Evolutionary conservation across 768 basidiomycete genomes (phyloP), one percentile per base, ranked within the genome.

Genomic region (Boletus speciosus): DNA sequence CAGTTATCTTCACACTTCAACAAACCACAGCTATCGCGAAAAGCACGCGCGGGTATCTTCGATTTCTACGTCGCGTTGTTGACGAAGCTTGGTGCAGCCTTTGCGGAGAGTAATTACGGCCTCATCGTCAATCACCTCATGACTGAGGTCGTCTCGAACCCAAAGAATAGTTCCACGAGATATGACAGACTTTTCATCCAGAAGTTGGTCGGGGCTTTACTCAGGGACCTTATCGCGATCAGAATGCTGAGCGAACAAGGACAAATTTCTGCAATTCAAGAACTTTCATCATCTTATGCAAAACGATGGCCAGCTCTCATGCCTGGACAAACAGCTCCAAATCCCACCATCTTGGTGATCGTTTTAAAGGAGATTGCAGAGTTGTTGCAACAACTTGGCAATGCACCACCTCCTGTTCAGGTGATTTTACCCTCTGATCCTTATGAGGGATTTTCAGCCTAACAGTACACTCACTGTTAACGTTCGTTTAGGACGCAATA

Each of bases 281-380:
- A 97, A 60, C 74, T 97, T 39, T 85, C 90, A 0, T 85, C 78
- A 35, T 76, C 80, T 5, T 97, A 93, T 67, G 74, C 97, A 55
- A 93, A 90, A 69, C 81, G 91, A 49, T 98, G 93, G 93, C 93
- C 94, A 1, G 88, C 92, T 0, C 81, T 96, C 71, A 85, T 98
- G 81, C 93, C 93, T 10, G 92, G 91, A 7, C 86, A 91, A 59
- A 74, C 74, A 19, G 81, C 86, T 0, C 90, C 93, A 0, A 75
- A 72, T 35, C 79, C 88, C 6, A 66, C 82, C 1, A 81, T 90
- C 1, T 75, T 98, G 6, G 80, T 84, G 2, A 78, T 95, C 31
- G 85, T 83, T 6, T 74, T 98, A 21, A 78, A 85, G 49, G 95
- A 98, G 69, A 85, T 93, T 21, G 86, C 92, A 1, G 90, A 89